Evolutionary conservation across 176 grass and related monocot genomes (phyloP), one percentile per base, ranked within the genome.

Genomic region (Microstegium vimineum): DNA sequence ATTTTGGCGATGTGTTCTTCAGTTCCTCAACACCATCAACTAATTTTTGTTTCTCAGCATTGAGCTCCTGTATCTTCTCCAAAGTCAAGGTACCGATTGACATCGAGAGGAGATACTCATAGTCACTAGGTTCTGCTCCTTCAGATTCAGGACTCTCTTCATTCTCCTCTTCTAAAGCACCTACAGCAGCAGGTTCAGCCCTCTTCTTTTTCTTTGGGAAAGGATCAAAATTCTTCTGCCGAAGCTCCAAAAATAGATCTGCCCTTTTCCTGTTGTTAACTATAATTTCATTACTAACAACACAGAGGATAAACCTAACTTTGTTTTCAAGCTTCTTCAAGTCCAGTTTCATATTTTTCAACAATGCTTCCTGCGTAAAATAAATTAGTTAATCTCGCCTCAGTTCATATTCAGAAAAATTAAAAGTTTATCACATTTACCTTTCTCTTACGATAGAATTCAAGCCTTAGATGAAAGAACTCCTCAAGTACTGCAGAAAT

Each of bases 51-150:
- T 37, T 37, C 7, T 37, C 36, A 37, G 2, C 36, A 3, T 37
- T 6, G 5, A 37, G 36, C 36, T 6, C 36, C 36, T 6, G 2
- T 5, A 37, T 6, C 36, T 6, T 37, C 36, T 37, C 4, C 36
- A 1, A 1, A 4, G 5, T 37, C 7, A 37, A 37, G 36, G 5
- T 37, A 37, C 4, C 5, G 1, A 37, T 99, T 10, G 89, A 43
- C 93, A 99, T 88, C 35, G 91, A 85, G n/a, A 99, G 80, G 14
- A 95, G 69, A 84, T 99, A 99, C 16, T 99, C 96, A 82, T 99
- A 99, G 28, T 83, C 93, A 66, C 89, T 81, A 28, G 68, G 20
- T 69, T 79, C 69, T 54, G 56, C 77, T 38, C 36, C 86, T 51
- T 10, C 73, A 68, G 38, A 60, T 22, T 91, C 90, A 17, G 87